These are phyloP conservation scores for Ganoderma leucocontextum DNA, from an alignment of 1,284 basidiomycete species.

Conservation along the genomic window DNA sequence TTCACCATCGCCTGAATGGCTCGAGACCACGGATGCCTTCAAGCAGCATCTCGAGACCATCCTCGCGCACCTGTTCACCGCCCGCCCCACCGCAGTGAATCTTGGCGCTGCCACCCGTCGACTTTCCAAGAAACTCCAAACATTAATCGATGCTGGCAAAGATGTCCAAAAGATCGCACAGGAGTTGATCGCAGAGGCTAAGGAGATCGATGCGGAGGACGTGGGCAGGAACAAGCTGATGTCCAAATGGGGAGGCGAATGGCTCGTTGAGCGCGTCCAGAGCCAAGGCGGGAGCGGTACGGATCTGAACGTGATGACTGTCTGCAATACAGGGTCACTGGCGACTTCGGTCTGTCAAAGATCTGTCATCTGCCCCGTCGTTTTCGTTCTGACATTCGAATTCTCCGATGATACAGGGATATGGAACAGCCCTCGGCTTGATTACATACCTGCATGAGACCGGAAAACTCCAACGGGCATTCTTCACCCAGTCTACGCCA, in stretches of 20 bases:
- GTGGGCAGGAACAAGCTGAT: conserved; percentile 84
- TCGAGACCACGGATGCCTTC: conserved; percentile 58
- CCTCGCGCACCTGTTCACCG: conserved; percentile 80
- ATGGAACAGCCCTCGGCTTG: conserved; percentile 93
- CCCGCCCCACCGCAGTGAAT: conserved; percentile 95
- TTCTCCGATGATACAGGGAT: conserved; percentile 65
- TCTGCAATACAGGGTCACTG: conserved; percentile 95
- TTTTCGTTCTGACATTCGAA: background rate
- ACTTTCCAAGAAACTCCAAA: conserved; percentile 59
- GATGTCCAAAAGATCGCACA: conserved; percentile 59
- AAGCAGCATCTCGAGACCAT: conserved; percentile 61
- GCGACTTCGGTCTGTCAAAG: conserved; percentile 84
- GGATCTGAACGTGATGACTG: conserved; percentile 83
- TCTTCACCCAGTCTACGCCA: conserved; percentile 91
- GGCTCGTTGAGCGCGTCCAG: conserved; percentile 72
- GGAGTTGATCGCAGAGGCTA: conserved; percentile 69
- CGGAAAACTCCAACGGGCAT: conserved; percentile 79
- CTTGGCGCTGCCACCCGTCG: conserved; percentile 84
- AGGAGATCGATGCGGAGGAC: conserved; percentile 82
- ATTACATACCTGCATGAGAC: conserved; percentile 89
- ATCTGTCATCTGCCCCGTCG: no score
- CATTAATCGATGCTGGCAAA: conserved; percentile 49
- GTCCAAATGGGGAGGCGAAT: conserved; percentile 84
- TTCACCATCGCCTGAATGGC: conserved; percentile 55
- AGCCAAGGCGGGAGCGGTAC: conserved; percentile 55